Evolutionary conservation across 345 rosid species (phyloP).

Genomic region (Microcos paniculata): DNA sequence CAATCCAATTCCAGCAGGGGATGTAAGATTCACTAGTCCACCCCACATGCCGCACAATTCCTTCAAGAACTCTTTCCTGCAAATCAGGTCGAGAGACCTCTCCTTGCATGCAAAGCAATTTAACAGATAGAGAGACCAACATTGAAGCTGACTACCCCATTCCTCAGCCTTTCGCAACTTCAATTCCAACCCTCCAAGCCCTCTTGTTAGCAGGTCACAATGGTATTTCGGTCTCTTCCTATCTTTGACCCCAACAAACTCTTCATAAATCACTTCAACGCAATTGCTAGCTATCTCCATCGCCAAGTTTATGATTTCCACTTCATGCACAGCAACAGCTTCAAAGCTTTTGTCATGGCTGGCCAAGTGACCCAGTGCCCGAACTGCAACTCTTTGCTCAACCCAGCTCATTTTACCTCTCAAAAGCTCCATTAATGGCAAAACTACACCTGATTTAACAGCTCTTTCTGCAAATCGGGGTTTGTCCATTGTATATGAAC

Average conservation of each 20-base stretch:
- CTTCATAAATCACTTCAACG: slow-evolving; percentile 43
- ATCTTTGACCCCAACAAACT: slow-evolving; percentile 47
- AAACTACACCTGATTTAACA: slow-evolving; percentile 50
- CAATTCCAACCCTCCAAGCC: slow-evolving; percentile 58
- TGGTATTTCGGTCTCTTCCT: slow-evolving; percentile 61
- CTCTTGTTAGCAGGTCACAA: slow-evolving; percentile 67
- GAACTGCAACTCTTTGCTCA: slow-evolving; percentile 81
- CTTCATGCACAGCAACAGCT: slow-evolving; percentile 49
- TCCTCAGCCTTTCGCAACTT: slow-evolving; percentile 75
- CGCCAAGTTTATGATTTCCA: slow-evolving; percentile 44
- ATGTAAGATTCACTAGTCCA: slow-evolving; percentile 49
- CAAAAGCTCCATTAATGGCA: slow-evolving; percentile 70
- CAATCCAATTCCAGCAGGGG: slow-evolving; percentile 69
- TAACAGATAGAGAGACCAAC: slow-evolving; percentile 67
- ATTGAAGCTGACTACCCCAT: slow-evolving; percentile 77
- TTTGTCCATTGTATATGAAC: slow-evolving; percentile 74
- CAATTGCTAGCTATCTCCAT: slow-evolving; percentile 54
- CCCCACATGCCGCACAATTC: slow-evolving; percentile 59
- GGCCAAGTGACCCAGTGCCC: slow-evolving; percentile 71
- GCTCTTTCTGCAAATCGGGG: slow-evolving; percentile 51
- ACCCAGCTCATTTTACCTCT: slow-evolving; percentile 84
- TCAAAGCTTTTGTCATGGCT: slow-evolving; percentile 57
- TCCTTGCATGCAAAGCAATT: slow-evolving; percentile 62
- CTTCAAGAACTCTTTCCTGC: slow-evolving; percentile 48
- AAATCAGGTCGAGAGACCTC: slow-evolving; percentile 44